phyloP scores from a whole-genome alignment of 306 rosid genomes.

The Vigna mungo region DNA sequence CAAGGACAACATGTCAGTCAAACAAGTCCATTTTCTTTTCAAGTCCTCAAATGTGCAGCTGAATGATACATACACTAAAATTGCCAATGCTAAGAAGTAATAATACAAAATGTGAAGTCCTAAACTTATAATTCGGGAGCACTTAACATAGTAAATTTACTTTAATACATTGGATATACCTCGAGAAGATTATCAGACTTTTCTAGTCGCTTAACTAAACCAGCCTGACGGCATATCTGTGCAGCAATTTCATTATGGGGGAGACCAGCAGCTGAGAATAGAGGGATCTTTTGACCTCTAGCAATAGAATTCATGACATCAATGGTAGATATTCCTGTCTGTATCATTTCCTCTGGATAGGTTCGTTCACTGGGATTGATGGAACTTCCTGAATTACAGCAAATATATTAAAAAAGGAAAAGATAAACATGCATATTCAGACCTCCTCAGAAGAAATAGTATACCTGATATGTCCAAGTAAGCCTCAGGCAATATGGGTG shows the following conservation, averaged over 20 bases:
- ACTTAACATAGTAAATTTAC: constrained; percentile 18
- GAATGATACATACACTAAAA: neutral
- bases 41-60: neutral
- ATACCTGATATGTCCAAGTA: constrained; percentile 98
- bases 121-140: constrained; percentile 5
- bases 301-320: constrained; percentile 99
- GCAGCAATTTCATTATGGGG: constrained; percentile 99
- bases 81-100: constrained; percentile 1
- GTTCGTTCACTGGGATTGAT: constrained; percentile 99
- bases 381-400: constrained; percentile 76
- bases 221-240: constrained; percentile 99
- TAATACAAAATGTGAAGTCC: constrained; percentile 9
- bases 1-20: neutral
- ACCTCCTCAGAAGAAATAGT: constrained; percentile 11
- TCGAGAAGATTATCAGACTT: constrained; percentile 85
- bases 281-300: constrained; percentile 99
- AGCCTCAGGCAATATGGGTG: constrained; percentile 98
- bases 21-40: constrained; percentile 10
- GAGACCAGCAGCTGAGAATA: constrained; percentile 99
- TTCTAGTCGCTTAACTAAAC: constrained; percentile 96
- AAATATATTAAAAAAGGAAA: constrained; percentile 12
- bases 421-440: constrained; percentile 16
- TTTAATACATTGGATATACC: constrained; percentile 56
- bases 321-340: constrained; percentile 96
- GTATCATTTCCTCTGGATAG: constrained; percentile 99